phyloP scores from a whole-genome alignment of 2,329 filamentous ascomycete species.

The Alternaria sp. region DNA sequence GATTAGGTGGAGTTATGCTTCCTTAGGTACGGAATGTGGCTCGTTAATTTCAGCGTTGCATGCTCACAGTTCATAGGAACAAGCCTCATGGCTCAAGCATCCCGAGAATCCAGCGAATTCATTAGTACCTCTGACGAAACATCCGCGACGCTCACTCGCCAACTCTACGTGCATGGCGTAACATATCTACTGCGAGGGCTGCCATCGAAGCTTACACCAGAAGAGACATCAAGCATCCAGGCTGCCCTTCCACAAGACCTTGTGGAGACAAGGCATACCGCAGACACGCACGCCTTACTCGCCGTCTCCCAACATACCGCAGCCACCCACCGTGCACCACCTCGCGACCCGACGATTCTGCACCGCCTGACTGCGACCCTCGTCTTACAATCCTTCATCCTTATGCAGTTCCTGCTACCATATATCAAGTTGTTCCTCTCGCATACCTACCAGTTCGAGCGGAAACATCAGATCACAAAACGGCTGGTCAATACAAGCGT shows the following conservation, averaged over 20 bases:
- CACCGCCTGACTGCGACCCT: constrained; percentile 66
- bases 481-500: constrained; percentile 63
- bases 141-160: constrained; percentile 62
- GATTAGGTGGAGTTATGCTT: constrained; percentile 63
- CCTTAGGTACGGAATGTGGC: constrained; percentile 52
- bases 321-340: constrained; percentile 11
- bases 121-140: constrained; percentile 40
- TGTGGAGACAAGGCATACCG: constrained; percentile 18
- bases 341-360: constrained; percentile 59
- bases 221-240: constrained; percentile 64
- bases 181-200: constrained; percentile 71
- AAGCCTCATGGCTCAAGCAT: constrained; percentile 57
- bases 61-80: constrained; percentile 50
- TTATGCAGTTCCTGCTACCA: constrained; percentile 68
- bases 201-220: constrained; percentile 64
- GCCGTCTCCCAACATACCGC: constrained; percentile 18
- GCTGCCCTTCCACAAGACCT: constrained; percentile 59
- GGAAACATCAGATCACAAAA: constrained; percentile 71
- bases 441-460: constrained; percentile 69
- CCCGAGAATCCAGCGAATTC: constrained; percentile 55
- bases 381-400: constrained; percentile 67
- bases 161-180: constrained; percentile 70
- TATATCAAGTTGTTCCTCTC: constrained; percentile 66
- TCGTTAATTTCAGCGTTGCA: neutral
- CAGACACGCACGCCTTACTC: constrained; percentile 28